Percentiles rank a stretch among this genome's conserved stretches.
Evolutionary conservation across 2,329 filamentous ascomycete genomes (phyloP).

Genomic region (Colletotrichum cereale): DNA sequence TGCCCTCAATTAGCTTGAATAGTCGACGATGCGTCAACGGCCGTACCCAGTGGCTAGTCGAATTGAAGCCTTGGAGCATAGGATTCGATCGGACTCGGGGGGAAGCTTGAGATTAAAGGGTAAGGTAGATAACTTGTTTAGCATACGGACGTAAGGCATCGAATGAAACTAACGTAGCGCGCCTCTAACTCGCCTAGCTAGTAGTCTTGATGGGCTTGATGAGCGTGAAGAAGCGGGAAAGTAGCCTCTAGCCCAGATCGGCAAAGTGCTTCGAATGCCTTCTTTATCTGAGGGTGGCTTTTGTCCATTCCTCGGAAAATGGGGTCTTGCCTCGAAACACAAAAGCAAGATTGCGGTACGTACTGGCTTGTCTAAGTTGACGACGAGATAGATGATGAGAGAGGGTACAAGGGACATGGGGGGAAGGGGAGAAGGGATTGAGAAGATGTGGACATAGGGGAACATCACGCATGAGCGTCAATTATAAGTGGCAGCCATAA

Average conservation of each 20-base stretch:
- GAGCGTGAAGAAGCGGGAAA: neutral
- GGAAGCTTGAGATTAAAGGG: neutral
- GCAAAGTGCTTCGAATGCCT: neutral
- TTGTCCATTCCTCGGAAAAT: neutral
- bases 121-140: conserved; percentile 12
- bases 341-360: neutral
- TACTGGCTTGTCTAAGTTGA: conserved; percentile 6
- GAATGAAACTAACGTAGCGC: conserved; percentile 20
- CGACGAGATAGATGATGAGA: neutral
- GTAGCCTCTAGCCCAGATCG: neutral
- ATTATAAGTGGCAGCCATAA: neutral
- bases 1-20: neutral
- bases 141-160: conserved; percentile 38
- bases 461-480: neutral
- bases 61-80: conserved; percentile 1
- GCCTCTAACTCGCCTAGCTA: neutral
- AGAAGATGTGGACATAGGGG: neutral
- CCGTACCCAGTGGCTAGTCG: conserved; percentile 7
- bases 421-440: neutral
- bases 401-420: neutral
- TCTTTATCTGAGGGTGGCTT: conserved; percentile 2
- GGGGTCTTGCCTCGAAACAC: neutral
- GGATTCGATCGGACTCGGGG: neutral
- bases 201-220: neutral
- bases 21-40: neutral